A percentile compares a stretch with the other conserved stretches of the same genome.
Evolutionary conservation across 176 grass and related monocot genomes (phyloP).

Genomic region (Aegilops sharonensis): DNA sequence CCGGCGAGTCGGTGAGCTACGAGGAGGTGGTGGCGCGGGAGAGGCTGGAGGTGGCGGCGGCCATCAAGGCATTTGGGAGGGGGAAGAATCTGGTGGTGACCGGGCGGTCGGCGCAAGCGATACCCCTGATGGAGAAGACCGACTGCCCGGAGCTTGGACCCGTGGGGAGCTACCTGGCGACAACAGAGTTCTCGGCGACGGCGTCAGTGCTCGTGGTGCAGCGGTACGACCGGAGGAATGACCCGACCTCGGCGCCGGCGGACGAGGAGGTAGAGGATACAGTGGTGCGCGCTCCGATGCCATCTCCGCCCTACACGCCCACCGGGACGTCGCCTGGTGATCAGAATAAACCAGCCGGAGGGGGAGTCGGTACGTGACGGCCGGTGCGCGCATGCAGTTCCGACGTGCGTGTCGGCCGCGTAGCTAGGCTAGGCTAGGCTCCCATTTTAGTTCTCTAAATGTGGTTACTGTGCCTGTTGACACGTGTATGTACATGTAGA

Average conservation of each 20-base stretch:
- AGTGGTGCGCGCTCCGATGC: constrained; percentile 21
- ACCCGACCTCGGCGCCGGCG: not conserved
- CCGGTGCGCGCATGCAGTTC: not conserved
- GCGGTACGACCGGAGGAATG: constrained; percentile 27
- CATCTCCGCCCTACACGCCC: constrained; percentile 3
- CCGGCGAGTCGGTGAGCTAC: constrained; percentile 24
- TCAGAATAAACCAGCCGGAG: not conserved
- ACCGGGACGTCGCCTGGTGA: too few species aligned
- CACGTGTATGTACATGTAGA: too few species aligned
- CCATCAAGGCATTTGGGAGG: constrained; percentile 20
- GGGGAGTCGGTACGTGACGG: not conserved
- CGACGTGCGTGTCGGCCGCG: not conserved
- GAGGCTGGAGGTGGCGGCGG: constrained; percentile 1
- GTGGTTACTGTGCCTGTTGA: not conserved
- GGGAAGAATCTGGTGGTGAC: constrained; percentile 46
- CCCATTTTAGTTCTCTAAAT: not conserved
- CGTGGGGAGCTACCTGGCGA: constrained; percentile 51
- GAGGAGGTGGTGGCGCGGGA: constrained; percentile 30
- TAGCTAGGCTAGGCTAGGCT: not conserved
- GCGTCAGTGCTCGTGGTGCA: constrained; percentile 58
- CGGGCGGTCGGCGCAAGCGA: constrained; percentile 19
- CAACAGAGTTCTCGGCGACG: constrained; percentile 51
- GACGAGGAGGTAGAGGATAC: constrained; percentile 3
- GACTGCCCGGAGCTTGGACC: constrained; percentile 54
- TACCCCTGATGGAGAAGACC: constrained; percentile 39